Percentiles rank a stretch among this genome's conserved stretches.
Conservation (phyloP, 169 alveolate genomes). For the Plasmodium vinckei region DNA sequence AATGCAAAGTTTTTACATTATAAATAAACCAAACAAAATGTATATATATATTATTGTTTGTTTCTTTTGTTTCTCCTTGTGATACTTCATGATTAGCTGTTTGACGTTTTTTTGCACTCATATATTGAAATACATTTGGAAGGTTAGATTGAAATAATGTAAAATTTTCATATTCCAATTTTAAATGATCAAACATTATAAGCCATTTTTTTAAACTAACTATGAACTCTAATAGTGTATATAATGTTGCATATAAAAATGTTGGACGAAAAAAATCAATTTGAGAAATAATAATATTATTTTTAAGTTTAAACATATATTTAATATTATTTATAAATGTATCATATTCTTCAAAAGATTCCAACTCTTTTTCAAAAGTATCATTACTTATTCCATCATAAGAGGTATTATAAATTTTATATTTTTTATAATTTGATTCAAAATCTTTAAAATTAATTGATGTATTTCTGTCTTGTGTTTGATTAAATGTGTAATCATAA, state of each 20-base stretch:
- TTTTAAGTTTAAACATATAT: slow-evolving; percentile 49
- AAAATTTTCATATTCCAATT: slow-evolving; percentile 26
- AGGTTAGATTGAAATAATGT: slow-evolving; percentile 8
- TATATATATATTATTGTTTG: slow-evolving; percentile 15
- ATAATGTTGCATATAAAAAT: slow-evolving; percentile 30
- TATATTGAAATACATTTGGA: slow-evolving; percentile 54
- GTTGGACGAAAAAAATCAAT: slow-evolving; percentile 45
- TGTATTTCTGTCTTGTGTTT: no score
- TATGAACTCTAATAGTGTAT: slow-evolving; percentile 37
- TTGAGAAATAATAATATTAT: slow-evolving; percentile 28
- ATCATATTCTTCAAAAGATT: slow-evolving; percentile 63
- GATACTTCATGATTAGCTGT: not conserved
- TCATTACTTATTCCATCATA: not conserved
- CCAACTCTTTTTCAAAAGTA: slow-evolving; percentile 1
- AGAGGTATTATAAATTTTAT: no score
- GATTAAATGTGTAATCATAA: no score
- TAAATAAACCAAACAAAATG: slow-evolving; percentile 54
- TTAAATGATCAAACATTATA: slow-evolving; percentile 17
- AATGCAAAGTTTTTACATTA: slow-evolving; percentile 22
- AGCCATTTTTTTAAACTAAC: slow-evolving; percentile 46
- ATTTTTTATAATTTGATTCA: no score
- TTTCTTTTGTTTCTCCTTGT: not conserved
- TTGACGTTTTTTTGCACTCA: slow-evolving; percentile 37
- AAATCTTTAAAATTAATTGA: no score
- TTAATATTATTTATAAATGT: slow-evolving; percentile 50